Conservation (phyloP, 768 basidiomycete species). For the Leccinellum rugosiceps region DNA sequence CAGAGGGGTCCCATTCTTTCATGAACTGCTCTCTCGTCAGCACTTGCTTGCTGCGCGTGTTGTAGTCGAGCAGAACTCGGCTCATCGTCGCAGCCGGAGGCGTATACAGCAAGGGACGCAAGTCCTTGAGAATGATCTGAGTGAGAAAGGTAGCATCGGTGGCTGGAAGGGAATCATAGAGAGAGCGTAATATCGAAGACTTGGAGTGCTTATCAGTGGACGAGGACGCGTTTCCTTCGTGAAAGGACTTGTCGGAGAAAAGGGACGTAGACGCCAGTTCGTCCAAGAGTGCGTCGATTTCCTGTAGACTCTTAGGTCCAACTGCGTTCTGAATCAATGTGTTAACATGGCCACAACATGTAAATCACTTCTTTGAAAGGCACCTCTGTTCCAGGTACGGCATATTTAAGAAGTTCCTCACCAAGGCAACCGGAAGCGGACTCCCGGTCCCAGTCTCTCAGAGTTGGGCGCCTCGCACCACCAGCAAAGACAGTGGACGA, state of each 20-base stretch:
- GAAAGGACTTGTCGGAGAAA: slow-evolving; percentile 55
- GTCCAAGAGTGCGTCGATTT: slow-evolving; percentile 67
- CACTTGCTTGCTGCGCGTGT: slow-evolving; percentile 51
- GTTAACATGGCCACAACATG: slow-evolving; percentile 4
- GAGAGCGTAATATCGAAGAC: slow-evolving; percentile 42
- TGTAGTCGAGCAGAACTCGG: slow-evolving; percentile 50
- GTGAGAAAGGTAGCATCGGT: slow-evolving; percentile 66
- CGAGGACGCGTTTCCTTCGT: slow-evolving; percentile 25
- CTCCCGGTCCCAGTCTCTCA: slow-evolving; percentile 39
- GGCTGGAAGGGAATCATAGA: slow-evolving; percentile 62
- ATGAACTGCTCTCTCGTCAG: slow-evolving; percentile 65
- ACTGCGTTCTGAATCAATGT: slow-evolving; percentile 10
- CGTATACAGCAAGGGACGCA: slow-evolving; percentile 77
- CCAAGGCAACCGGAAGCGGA: slow-evolving; percentile 68
- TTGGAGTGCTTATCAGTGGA: slow-evolving; percentile 33
- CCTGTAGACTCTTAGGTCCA: slow-evolving; percentile 36
- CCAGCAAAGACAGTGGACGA: slow-evolving; percentile 30
- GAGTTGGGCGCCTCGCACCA: slow-evolving; percentile 30
- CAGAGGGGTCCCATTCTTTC: slow-evolving; percentile 65
- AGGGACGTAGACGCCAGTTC: slow-evolving; percentile 67
- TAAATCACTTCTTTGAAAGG: background rate
- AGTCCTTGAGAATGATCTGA: slow-evolving; percentile 86
- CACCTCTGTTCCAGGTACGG: slow-evolving; percentile 36
- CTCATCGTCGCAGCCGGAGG: slow-evolving; percentile 45
- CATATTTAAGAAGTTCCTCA: slow-evolving; percentile 49